Evolutionary conservation across 2,329 filamentous ascomycete species (phyloP), one percentile per base, ranked within the genome.

Genomic region (Stylonectria norvegica): DNA sequence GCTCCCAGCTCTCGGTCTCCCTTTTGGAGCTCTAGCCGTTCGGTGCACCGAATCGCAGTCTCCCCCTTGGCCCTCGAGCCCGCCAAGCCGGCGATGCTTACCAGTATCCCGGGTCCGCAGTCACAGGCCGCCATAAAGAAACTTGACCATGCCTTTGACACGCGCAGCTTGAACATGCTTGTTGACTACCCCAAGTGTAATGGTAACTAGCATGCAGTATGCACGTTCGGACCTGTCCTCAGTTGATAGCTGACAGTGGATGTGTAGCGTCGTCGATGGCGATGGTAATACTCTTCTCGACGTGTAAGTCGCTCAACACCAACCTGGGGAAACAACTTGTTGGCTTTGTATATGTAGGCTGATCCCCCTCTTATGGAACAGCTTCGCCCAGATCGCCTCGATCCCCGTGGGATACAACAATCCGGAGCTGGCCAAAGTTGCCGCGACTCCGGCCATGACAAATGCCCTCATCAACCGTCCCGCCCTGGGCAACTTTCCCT

Each of bases 351-450:
- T n/a, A n/a, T n/a, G n/a, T n/a, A n/a, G n/a, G n/a, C n/a, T n/a
- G n/a, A n/a, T n/a, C n/a, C n/a, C n/a, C n/a, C n/a, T 32, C 14
- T n/a, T 17, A 18, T 10, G 11, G 10, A 11, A 39, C 53, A 85
- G 81, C 40, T 90, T 90, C 61, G 86, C 89, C 33, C 89, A 95
- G 67, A 95, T 95, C 58, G 89, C 89, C 48, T 93, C 87, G 25
- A 95, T 95, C 57, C 86, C 89, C 7, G 74, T 95, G 30, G 89
- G 89, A 46, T 95, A 95, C 78, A 94, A 89, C 76, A 94, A 95
- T 71, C 82, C 86, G 5, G 68, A 75, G 48, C 76, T 95, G 47
- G 70, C 78, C 50, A 72, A 79, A 53, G 80, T 81, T 23, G 85
- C 86, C 20, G 74, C 76, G 43, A 84, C 83, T 38, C 80, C 82